Percentiles rank a stretch among this genome's conserved stretches.
These are phyloP conservation scores for Musa balbisiana DNA, from an alignment of 202 grass and related monocot genomes.

Conservation along the genomic window DNA sequence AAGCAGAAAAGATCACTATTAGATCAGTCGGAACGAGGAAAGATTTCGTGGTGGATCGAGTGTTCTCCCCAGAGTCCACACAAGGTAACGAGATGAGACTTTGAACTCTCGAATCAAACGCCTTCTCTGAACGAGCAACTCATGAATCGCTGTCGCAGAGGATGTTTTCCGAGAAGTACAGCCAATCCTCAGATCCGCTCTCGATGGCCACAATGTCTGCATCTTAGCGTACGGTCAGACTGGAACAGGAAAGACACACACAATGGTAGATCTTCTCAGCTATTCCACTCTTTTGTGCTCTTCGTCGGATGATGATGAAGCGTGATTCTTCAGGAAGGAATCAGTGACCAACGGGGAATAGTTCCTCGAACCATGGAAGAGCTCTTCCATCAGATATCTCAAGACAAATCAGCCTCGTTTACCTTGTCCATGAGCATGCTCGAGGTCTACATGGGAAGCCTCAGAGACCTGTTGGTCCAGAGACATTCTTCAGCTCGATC, in stretches of 20 bases:
- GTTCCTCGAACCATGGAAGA: slow-evolving; percentile 69
- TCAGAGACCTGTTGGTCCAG: slow-evolving; percentile 74
- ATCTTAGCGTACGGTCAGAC: slow-evolving; percentile 16
- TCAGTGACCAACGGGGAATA: slow-evolving; percentile 39
- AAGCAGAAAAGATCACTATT: slow-evolving; percentile 55
- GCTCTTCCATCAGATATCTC: slow-evolving; percentile 59
- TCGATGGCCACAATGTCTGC: slow-evolving; percentile 19
- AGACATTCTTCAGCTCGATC: slow-evolving; percentile 43
- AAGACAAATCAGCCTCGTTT: slow-evolving; percentile 50
- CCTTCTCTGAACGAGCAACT: neutral
- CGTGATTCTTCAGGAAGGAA: slow-evolving; percentile 59
- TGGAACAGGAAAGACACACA: slow-evolving; percentile 12
- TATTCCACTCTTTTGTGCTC: neutral
- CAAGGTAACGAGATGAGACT: slow-evolving; percentile 42
- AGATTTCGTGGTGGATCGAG: slow-evolving; percentile 63
- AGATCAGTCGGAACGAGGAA: slow-evolving; percentile 55
- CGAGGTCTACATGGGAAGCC: slow-evolving; percentile 83
- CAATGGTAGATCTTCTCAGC: neutral
- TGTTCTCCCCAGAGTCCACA: slow-evolving; percentile 57
- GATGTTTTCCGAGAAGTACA: slow-evolving; percentile 9
- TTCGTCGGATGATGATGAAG: neutral
- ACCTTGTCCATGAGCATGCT: slow-evolving; percentile 83
- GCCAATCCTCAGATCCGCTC: slow-evolving; percentile 10
- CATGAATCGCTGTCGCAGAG: neutral
- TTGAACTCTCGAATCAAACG: neutral